Base-by-base conservation (phyloP, 805 yeast species). In the Yueomyces sp. region DNA sequence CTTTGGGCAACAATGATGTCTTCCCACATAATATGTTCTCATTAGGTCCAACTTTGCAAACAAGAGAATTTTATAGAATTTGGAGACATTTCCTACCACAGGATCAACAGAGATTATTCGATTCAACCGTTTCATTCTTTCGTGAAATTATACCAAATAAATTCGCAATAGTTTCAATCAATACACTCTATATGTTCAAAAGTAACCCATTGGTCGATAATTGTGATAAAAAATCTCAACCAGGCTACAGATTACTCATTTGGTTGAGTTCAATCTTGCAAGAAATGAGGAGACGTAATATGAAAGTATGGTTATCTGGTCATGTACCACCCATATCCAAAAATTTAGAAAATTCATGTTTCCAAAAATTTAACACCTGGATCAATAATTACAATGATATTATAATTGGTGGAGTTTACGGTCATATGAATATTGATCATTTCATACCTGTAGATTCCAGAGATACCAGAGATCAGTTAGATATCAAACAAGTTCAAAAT, bases 381-480 rank as follows among this genome's bases (percentile, higher is more conserved):
- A 63, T 78, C 34, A 76, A 84, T 53, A 95, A 85, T 57, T 85
- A 81, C 57, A 69, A 94, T 50, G 95, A 85, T 58, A 73, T 85
- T 37, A 81, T 85, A 29, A 68, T 86, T 48, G 95, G 95, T 26
- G 86, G 88, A 8, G 63, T 85, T 31, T 85, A 74, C 58, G 95
- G 95, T 0, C 95, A 85, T 57, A 85, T 85, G 95, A 85, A 85
- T 60, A 68, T 85, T 44, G 95, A 86, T 57, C 95, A 85, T 63
- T 85, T 82, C 57, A 70, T 83, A 39, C 86, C 94, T 0, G 66
- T 81, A 47, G 90, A 85, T 63, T 28, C 28, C 34, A 6, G 33
- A 38, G 12, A 33, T 33, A 19, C 39, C 31, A 19, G 5, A 32
- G 4, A 7, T 26, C 5, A 19, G 27, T 51, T 11, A 38, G 49